A percentile compares a stretch with the other conserved stretches of the same genome.
Evolutionary conservation across 2,329 filamentous ascomycete genomes (phyloP).

Genomic region (Davidsoniella neocaledoniae): DNA sequence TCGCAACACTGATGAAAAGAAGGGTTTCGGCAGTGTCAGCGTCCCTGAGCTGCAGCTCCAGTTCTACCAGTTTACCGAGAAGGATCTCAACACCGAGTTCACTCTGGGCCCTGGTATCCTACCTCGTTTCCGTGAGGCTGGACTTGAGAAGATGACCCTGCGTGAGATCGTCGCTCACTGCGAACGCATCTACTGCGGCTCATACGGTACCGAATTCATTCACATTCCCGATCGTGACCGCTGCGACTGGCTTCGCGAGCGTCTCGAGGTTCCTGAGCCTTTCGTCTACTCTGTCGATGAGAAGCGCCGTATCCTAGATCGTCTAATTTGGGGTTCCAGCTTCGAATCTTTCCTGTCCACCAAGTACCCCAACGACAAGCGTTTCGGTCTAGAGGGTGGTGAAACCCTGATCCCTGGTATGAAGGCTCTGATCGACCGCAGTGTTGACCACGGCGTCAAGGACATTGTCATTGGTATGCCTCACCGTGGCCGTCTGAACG

Average conservation of each 20-base stretch:
- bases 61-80: conserved; percentile 89
- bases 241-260: conserved; percentile 95
- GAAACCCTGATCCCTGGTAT: conserved; percentile 95
- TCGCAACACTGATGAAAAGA: conserved; percentile 51
- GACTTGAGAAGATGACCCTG: conserved; percentile 87
- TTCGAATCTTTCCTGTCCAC: conserved; percentile 92
- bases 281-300: conserved; percentile 98
- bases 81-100: conserved; percentile 85
- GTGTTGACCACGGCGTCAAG: conserved; percentile 95
- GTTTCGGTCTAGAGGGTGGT: conserved; percentile 94
- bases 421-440: conserved; percentile 97
- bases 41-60: conserved; percentile 87
- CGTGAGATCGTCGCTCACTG: conserved; percentile 86
- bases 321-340: conserved; percentile 95
- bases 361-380: conserved; percentile 99
- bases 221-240: conserved; percentile 95
- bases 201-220: conserved; percentile 97
- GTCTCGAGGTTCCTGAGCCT: conserved; percentile 80
- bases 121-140: conserved; percentile 78
- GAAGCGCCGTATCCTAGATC: conserved; percentile 93
- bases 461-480: conserved; percentile 99
- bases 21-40: conserved; percentile 70
- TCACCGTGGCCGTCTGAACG: conserved; percentile 93
- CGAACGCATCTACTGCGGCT: conserved; percentile 90
- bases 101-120: conserved; percentile 85